phyloP scores from a whole-genome alignment of 805 yeast genomes.

The Candida montana region DNA sequence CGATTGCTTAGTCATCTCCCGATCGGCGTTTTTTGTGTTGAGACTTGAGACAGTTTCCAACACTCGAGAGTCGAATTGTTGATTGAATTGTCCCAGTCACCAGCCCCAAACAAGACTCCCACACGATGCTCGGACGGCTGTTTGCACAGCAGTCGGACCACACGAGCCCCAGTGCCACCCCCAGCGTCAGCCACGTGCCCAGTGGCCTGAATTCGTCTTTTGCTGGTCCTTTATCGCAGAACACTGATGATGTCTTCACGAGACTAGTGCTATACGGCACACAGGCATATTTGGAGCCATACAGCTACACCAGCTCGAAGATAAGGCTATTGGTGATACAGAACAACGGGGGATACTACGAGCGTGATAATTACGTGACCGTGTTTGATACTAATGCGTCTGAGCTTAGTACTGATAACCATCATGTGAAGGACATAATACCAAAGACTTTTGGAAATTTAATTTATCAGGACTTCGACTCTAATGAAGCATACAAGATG shows the following conservation, averaged over 20 bases:
- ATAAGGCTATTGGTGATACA: constrained; percentile 27
- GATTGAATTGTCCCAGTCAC: too few relatives aligned
- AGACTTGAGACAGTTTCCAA: too few relatives aligned
- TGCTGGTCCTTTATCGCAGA: background rate
- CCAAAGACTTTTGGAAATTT: constrained; percentile 38
- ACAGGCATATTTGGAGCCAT: constrained; percentile 12
- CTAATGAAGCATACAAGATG: constrained; percentile 10
- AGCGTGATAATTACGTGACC: constrained; percentile 30
- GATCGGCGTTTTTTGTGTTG: too few relatives aligned
- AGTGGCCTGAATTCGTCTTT: background rate
- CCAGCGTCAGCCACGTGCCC: too few relatives aligned
- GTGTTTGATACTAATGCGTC: constrained; percentile 26
- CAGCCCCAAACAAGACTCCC: too few relatives aligned
- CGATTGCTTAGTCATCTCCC: background rate
- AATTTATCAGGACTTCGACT: constrained; percentile 25
- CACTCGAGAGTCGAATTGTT: too few relatives aligned
- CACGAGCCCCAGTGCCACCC: background rate
- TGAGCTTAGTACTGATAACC: constrained; percentile 9
- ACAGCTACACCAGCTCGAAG: background rate
- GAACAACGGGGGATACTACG: constrained; percentile 33
- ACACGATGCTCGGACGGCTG: constrained; percentile 10
- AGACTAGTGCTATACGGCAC: constrained; percentile 24
- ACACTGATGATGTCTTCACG: constrained; percentile 23
- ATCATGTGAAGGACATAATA: constrained; percentile 21
- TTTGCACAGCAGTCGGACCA: constrained; percentile 8